Base-by-base conservation (phyloP, 2,329 filamentous ascomycete genomes). In the Orbilia javanica region DNA sequence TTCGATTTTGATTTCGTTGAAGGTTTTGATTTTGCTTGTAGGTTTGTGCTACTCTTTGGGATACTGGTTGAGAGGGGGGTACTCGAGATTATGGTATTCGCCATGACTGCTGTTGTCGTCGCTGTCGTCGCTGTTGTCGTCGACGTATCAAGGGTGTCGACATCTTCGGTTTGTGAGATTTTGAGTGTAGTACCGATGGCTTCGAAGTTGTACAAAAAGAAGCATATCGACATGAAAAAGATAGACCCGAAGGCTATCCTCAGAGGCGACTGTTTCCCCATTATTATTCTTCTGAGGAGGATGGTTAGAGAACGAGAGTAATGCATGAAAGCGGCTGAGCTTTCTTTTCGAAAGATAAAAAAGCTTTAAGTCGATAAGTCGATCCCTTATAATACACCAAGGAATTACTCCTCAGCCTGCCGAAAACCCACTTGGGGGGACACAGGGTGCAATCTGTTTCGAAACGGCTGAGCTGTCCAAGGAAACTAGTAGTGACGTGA, bases 191-290 rank as follows among this genome's bases (percentile, higher is more conserved):
- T 20, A 5, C 31, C 55, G 6, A 64, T 42, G 18, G 48, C n/a
- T 29, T 64, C 57, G 11, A 64, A 65, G n/a, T 73, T 57, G 31
- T 65, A 73, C 5, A 73, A 42, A 29, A 31, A 46, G 36, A 73
- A 64, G 22, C 46, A 65, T 48, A 73, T 31, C 13, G 69, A 73
- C 22, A 65, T 34, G 27, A 73, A 65, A 36, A 73, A 73, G 57
- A 73, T 39, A 65, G 69, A 39, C 10, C 46, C 57, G 15, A 73
- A 57, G 10, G 60, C 60, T 42, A 73, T 31, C 69, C 31, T 73
- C 18, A 73, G 46, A 27, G 42, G 39, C 29, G 55, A 60, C 18
- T 60, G 55, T 60, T 60, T 60, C 10, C 10, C 13, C 55, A 60
- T 39, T 36, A 11, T 39, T 39, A 15, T 39, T 60, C 15, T 10